These are phyloP conservation scores for Arthrobotrys entomopaga DNA, from an alignment of 2,329 filamentous ascomycete genomes.

Conservation along the genomic window DNA sequence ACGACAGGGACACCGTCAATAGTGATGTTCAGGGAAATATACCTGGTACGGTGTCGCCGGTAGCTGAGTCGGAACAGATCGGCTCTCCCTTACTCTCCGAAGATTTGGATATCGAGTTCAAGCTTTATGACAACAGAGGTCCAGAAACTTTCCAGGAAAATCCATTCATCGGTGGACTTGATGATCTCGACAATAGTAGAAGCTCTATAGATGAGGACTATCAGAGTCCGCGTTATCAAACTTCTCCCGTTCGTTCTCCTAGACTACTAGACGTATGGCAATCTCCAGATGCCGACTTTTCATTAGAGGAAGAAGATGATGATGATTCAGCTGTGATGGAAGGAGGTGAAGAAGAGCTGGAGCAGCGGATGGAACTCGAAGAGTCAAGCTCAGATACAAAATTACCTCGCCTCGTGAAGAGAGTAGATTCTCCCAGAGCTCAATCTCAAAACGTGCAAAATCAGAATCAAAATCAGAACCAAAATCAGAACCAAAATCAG, in stretches of 20 bases:
- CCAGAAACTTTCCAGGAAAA: background rate
- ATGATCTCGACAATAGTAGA: background rate
- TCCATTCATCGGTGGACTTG: background rate
- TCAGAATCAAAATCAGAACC: background rate
- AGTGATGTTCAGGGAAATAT: background rate
- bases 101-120: background rate
- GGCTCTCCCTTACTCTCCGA: background rate
- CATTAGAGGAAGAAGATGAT: background rate
- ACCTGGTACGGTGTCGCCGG: background rate
- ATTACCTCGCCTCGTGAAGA: background rate
- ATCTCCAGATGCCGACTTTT: background rate
- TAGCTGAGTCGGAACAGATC: background rate
- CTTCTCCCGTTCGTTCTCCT: background rate
- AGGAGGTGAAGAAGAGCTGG: background rate
- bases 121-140: background rate
- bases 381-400: background rate
- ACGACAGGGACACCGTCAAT: background rate
- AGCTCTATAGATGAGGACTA: background rate
- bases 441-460: background rate
- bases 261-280: background rate
- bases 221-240: background rate
- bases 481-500: too few relatives aligned
- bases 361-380: background rate
- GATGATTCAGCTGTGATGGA: background rate
- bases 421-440: background rate